Evolutionary conservation across 176 grass and related monocot species (phyloP), one percentile per base, ranked within the genome.

Genomic region (Rhynchospora pubera): DNA sequence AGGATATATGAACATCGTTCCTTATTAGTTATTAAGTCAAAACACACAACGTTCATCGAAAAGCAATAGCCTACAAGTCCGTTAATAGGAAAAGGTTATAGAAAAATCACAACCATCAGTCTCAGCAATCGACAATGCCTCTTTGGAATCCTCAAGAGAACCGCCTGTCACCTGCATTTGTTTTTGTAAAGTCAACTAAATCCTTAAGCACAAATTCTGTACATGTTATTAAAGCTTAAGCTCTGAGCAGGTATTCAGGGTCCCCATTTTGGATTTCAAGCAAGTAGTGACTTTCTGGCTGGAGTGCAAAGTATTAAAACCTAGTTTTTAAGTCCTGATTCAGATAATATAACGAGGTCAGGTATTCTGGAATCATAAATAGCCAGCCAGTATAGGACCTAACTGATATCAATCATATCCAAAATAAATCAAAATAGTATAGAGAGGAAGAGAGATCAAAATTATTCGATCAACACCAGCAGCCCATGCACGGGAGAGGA

Each of bases 401-500:
- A 65, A 34, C 60, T 62, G 24, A 62, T 24, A 62, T 10, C 14
- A 34, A 62, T 10, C 4, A 34, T 28, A 32, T 13, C 10, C 7
- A 43, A 78, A 79, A n/a, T n/a, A n/a, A 28, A 56, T 55, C 6
- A 65, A 12, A 79, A 26, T 51, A 53, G 15, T 22, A 53, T 7
- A 77, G 30, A 11, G 21, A 22, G 7, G 14, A 55, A 63, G 51
- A 19, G 0, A 64, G 24, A 23, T 51, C 71, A 98, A 87, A 78
- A 98, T 98, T 76, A 98, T 94, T 45, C 92, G 92, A 62, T 98
- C 81, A 66, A 98, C 92, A 80, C 95, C 95, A 62, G 92, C 79
- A 1, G 91, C 88, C 95, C 95, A 91, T 16, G 95, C 95, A 11
- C 92, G 92, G 21, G 92, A 59, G 14, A 98, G 90, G 1, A 98